Evolutionary conservation across 1,139 yeast genomes (phyloP), one percentile per base, ranked within the genome.

Genomic region (Meyerozyma sp.): DNA sequence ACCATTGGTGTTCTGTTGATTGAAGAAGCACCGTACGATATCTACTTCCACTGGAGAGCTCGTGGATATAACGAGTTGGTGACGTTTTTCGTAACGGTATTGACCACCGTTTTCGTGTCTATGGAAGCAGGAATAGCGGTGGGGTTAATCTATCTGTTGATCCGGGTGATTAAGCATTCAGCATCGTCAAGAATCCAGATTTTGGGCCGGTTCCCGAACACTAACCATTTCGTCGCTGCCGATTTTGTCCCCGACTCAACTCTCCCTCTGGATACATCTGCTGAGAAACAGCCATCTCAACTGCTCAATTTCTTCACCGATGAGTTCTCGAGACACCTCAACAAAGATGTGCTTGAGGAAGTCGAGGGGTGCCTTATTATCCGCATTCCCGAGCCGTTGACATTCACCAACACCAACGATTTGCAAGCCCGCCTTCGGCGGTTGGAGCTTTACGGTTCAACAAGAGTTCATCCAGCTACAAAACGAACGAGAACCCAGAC

Each of bases 121-220:
- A 84, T 91, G 58, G 96, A 91, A 59, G 81, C 87, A 11, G 98
- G 98, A 2, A 88, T 93, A 44, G 82, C 87, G 1, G 77, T 89
- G 27, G 98, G 98, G 0, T 82, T 88, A 27, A 77, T 81, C 0
- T 86, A 88, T 52, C 89, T 95, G 43, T 67, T 93, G 32, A 72
- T 91, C 34, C 70, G 95, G 46, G 93, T 93, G 8, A 79, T 93
- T 37, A 85, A 81, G 53, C 93, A 90, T 60, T 85, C 96, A 1
- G 85, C 97, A 0, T 75, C 81, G 49, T 91, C 97, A 1, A 73
- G 97, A 50, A 90, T 93, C 49, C 97, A 91, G 59, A 90, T 93
- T 47, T 69, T 91, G 46, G 95, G 95, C 1, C 75, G 96, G 47
- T 70, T 83, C 28, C 93, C 94, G 0, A 89, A 88, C 1, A 81